Conservation (phyloP, 2,329 filamentous ascomycete species). For the Verticillium zaregamsianum region DNA sequence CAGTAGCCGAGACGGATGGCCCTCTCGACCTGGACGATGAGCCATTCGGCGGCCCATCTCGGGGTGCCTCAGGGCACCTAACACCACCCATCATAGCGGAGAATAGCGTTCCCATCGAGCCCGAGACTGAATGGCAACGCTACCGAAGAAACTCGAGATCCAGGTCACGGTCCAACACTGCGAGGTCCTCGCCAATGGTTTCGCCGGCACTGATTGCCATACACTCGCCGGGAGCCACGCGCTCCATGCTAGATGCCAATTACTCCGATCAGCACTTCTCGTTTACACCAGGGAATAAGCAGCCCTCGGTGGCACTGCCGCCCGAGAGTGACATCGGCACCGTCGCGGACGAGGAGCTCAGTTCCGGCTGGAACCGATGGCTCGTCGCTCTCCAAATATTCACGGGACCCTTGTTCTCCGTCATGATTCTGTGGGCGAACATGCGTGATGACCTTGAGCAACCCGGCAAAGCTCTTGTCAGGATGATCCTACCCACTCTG, state of each 20-base stretch:
- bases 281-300: neutral
- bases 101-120: slow-evolving; percentile 20
- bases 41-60: neutral
- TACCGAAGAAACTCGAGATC: slow-evolving; percentile 46
- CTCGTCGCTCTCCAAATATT: slow-evolving; percentile 81
- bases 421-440: slow-evolving; percentile 72
- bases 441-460: slow-evolving; percentile 53
- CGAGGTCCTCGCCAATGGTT: slow-evolving; percentile 20
- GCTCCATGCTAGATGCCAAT: neutral
- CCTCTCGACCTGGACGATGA: slow-evolving; percentile 5
- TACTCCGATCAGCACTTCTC: neutral
- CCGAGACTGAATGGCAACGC: slow-evolving; percentile 55
- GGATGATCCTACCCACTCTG: slow-evolving; percentile 60
- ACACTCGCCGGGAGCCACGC: slow-evolving; percentile 9
- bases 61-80: neutral
- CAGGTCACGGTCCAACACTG: slow-evolving; percentile 15
- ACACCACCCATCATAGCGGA: slow-evolving; percentile 3
- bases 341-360: slow-evolving; percentile 27
- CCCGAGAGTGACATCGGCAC: slow-evolving; percentile 14
- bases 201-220: slow-evolving; percentile 26
- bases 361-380: slow-evolving; percentile 83
- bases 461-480: slow-evolving; percentile 46
- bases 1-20: slow-evolving; percentile 72
- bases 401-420: slow-evolving; percentile 79
- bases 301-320: neutral